These are phyloP conservation scores for Rhodomyrtus psidioides DNA, from an alignment of 441 rosid species.

Conservation along the genomic window DNA sequence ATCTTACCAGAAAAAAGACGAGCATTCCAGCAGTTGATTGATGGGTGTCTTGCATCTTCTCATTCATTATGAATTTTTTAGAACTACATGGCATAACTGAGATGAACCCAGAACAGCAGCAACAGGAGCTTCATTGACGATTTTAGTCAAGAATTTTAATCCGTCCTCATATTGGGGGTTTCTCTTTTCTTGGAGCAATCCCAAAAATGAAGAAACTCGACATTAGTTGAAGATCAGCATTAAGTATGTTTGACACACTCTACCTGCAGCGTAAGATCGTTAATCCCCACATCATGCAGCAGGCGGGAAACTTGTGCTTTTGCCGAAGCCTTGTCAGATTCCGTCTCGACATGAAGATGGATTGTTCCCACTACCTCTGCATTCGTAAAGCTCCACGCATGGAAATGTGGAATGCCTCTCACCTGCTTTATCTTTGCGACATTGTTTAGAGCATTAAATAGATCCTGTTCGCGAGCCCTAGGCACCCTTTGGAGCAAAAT, in stretches of 20 bases:
- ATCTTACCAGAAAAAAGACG: background rate
- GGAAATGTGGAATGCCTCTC: constrained; percentile 56
- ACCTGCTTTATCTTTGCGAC: constrained; percentile 52
- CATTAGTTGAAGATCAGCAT: background rate
- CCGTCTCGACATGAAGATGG: constrained; percentile 60
- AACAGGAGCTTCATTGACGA: background rate
- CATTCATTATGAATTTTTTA: background rate
- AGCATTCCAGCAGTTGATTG: background rate
- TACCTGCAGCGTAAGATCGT: constrained; percentile 77
- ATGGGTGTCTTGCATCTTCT: background rate
- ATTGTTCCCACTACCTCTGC: constrained; percentile 69
- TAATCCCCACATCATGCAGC: constrained; percentile 67
- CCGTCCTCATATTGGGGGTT: background rate
- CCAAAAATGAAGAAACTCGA: background rate
- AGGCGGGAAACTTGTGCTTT: constrained; percentile 45
- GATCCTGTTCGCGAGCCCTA: constrained; percentile 54
- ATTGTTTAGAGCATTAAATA: constrained; percentile 43
- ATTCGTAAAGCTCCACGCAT: constrained; percentile 83
- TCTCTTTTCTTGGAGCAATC: background rate
- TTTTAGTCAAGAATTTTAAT: background rate
- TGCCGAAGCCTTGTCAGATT: constrained; percentile 42
- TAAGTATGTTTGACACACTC: constrained; percentile 30
- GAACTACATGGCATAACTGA: background rate
- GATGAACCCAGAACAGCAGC: background rate
- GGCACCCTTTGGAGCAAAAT: constrained; percentile 81